phyloP scores from a whole-genome alignment of 73 alveolate genomes.

The Symbiodinium natans region DNA sequence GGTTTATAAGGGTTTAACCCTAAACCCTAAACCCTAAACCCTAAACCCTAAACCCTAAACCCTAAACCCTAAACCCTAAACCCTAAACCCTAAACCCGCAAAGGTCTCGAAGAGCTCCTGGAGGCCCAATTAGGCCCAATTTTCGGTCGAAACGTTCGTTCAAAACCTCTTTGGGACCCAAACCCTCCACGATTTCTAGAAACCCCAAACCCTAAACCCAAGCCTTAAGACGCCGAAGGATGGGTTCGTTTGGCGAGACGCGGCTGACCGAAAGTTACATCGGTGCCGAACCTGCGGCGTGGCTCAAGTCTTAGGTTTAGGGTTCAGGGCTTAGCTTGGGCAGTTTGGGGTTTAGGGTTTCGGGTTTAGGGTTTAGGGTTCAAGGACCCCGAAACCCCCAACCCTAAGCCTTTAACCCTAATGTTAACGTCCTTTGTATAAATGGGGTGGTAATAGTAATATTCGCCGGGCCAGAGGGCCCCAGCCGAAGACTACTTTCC shows the following conservation, averaged over 20 bases:
- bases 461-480: too few relatives aligned
- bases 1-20: neutral
- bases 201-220: neutral
- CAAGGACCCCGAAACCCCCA: neutral
- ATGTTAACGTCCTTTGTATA: neutral
- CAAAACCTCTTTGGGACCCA: too few relatives aligned
- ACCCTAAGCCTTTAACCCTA: too few relatives aligned
- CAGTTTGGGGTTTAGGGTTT: neutral
- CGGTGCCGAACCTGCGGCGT: neutral
- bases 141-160: too few relatives aligned
- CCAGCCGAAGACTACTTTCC: too few relatives aligned
- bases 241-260: slow-evolving; percentile 77
- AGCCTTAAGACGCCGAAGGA: neutral
- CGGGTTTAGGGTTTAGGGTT: too few relatives aligned
- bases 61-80: neutral
- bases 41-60: neutral
- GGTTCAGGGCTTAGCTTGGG: neutral
- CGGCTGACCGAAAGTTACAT: slow-evolving; percentile 58
- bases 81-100: neutral
- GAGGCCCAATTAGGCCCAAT: too few relatives aligned
- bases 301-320: neutral
- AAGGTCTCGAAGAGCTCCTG: too few relatives aligned
- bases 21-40: neutral
- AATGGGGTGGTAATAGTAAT: too few relatives aligned
- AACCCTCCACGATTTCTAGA: too few relatives aligned